A percentile compares a stretch with the other conserved stretches of the same genome.
Conservation (phyloP, 257 asterid genomes). For the Datura wrightii region DNA sequence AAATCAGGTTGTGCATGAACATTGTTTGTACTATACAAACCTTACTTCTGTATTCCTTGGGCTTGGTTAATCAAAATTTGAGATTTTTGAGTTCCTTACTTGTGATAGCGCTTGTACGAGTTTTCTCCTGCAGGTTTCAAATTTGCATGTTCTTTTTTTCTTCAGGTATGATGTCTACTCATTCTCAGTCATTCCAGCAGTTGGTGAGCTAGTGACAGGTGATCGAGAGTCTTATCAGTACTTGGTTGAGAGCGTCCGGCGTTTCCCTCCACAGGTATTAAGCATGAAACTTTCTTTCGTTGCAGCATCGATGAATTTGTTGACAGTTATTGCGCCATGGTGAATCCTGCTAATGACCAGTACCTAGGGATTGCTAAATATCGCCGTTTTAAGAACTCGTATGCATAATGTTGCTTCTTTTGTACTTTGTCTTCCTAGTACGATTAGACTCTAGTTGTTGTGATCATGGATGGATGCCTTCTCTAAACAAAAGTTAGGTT, state of each 20-base stretch:
- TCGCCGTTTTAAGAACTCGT: neutral
- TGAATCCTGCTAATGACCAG: neutral
- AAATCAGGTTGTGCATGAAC: constrained; percentile 10
- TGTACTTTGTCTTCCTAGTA: neutral
- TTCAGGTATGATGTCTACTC: constrained; percentile 91
- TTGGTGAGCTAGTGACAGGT: constrained; percentile 85
- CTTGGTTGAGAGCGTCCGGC: constrained; percentile 87
- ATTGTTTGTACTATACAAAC: neutral
- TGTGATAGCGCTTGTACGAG: neutral
- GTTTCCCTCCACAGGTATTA: constrained; percentile 85
- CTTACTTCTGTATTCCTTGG: constrained; percentile 19
- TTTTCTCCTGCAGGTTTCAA: neutral
- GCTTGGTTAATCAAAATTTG: neutral
- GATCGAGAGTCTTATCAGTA: constrained; percentile 90
- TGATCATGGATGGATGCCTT: neutral
- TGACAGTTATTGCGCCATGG: neutral
- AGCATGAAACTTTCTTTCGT: neutral
- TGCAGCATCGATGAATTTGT: constrained; percentile 24
- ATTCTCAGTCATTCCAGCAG: constrained; percentile 80
- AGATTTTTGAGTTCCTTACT: constrained; percentile 8
- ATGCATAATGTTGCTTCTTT: neutral
- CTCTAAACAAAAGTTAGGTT: neutral
- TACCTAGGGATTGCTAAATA: neutral
- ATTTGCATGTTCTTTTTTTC: constrained; percentile 8
- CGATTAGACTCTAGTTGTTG: neutral